phyloP scores from a whole-genome alignment of 345 rosid genomes.

The Rubroshorea leprosula region DNA sequence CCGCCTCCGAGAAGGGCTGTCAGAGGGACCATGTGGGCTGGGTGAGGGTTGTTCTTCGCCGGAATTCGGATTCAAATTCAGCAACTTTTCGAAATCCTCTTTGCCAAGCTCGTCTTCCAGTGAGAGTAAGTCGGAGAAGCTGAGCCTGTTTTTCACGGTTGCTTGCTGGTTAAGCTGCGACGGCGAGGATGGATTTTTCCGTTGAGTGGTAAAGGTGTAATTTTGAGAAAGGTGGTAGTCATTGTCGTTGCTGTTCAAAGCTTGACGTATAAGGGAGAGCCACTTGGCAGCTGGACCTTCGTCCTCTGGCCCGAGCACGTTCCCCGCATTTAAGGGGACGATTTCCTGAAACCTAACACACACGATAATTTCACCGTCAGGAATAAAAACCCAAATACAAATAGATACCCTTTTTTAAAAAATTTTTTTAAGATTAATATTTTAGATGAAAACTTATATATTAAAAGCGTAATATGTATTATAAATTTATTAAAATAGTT shows the following conservation, averaged over 20 bases:
- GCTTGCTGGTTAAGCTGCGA: slow-evolving; percentile 4
- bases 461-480: no score
- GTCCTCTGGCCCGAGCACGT: slow-evolving; percentile 72
- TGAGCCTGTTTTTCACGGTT: slow-evolving; percentile 25
- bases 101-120: slow-evolving; percentile 38
- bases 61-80: background rate
- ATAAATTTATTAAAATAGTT: no score
- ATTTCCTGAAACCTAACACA: slow-evolving; percentile 65
- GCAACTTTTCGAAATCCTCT: slow-evolving; percentile 25
- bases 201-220: slow-evolving; percentile 17
- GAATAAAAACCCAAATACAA: background rate
- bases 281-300: slow-evolving; percentile 64
- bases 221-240: slow-evolving; percentile 19
- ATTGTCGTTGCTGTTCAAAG: slow-evolving; percentile 36
- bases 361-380: no score
- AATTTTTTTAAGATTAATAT: no score
- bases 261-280: slow-evolving; percentile 54
- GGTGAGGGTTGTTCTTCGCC: slow-evolving; percentile 17
- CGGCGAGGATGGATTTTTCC: background rate
- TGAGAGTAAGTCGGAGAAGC: slow-evolving; percentile 50
- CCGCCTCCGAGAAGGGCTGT: slow-evolving; percentile 17
- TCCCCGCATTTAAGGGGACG: slow-evolving; percentile 71
- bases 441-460: no score
- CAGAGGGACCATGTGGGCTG: slow-evolving; percentile 12
- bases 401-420: no score